Evolutionary conservation across 371 early-diverging fungal species (phyloP).

Genomic region (Chytridiales sp.): DNA sequence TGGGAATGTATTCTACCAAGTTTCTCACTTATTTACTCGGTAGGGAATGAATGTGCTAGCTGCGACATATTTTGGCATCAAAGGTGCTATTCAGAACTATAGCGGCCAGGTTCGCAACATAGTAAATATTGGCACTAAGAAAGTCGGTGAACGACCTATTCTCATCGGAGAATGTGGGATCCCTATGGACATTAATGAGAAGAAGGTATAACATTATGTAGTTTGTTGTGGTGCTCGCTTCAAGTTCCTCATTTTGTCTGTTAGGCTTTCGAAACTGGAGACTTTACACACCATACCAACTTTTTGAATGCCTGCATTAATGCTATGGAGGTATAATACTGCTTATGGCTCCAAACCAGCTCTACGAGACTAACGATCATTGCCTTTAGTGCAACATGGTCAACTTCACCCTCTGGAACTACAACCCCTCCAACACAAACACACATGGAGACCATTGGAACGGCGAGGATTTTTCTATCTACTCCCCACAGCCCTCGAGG

Average conservation of each 20-base stretch:
- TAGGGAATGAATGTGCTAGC: conserved; percentile 66
- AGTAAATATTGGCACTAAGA: conserved; percentile 55
- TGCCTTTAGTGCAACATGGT: conserved; percentile 54
- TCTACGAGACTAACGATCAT: not conserved
- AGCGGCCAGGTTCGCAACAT: conserved; percentile 70
- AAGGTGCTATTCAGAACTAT: conserved; percentile 76
- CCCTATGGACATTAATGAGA: conserved; percentile 81
- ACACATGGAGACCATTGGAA: conserved; percentile 76
- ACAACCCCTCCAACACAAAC: conserved; percentile 77
- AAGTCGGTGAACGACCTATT: conserved; percentile 66
- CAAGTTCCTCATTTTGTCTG: not conserved
- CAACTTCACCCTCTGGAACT: conserved; percentile 83
- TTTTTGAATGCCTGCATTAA: conserved; percentile 74
- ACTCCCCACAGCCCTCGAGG: conserved; percentile 40
- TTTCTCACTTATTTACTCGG: conserved; percentile 17
- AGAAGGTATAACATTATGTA: conserved; percentile 20
- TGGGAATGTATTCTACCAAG: not conserved
- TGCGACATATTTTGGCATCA: conserved; percentile 77
- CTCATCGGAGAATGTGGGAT: conserved; percentile 83
- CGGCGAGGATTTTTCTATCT: conserved; percentile 85
- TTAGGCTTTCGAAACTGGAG: conserved; percentile 63
- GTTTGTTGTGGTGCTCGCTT: not conserved
- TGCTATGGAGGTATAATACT: conserved; percentile 58
- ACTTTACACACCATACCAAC: conserved; percentile 66
- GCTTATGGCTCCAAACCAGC: not conserved